Evolutionary conservation across 345 rosid genomes (phyloP).

Genomic region (Reutealis trisperma): DNA sequence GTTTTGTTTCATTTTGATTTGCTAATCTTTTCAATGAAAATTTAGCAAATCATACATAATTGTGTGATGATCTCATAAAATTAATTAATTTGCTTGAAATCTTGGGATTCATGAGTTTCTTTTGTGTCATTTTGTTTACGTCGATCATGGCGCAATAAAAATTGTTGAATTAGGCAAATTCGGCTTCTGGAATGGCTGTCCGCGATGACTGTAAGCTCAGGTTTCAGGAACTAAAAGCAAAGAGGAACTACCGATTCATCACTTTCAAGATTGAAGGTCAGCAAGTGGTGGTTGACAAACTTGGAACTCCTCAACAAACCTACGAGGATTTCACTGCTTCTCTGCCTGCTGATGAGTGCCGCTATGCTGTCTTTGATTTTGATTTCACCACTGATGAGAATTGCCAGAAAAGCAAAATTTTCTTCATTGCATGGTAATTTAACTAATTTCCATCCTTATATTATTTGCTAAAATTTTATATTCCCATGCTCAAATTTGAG

Average conservation of each 20-base stretch:
- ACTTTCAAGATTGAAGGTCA: conserved; percentile 80
- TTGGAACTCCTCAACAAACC: conserved; percentile 65
- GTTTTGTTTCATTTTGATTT: no score
- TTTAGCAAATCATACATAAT: no score
- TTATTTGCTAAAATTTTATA: background rate
- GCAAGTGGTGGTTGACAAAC: conserved; percentile 81
- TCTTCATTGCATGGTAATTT: conserved; percentile 90
- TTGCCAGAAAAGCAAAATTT: conserved; percentile 98
- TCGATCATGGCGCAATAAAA: background rate
- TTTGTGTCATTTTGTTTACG: background rate
- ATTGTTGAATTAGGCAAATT: conserved; percentile 59
- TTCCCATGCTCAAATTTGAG: background rate
- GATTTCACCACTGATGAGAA: conserved; percentile 83
- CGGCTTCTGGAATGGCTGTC: conserved; percentile 97
- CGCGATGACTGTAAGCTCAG: conserved; percentile 84
- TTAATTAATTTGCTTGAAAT: background rate
- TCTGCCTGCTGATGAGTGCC: conserved; percentile 85
- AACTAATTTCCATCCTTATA: background rate
- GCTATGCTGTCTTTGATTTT: conserved; percentile 88
- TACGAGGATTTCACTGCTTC: conserved; percentile 74
- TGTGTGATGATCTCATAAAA: no score
- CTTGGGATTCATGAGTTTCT: background rate
- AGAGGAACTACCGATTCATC: conserved; percentile 80
- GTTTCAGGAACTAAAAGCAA: conserved; percentile 82
- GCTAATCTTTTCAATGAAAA: no score